Conservation (phyloP, 495 filamentous ascomycete species). For the Aspergillus olivimuriae region DNA sequence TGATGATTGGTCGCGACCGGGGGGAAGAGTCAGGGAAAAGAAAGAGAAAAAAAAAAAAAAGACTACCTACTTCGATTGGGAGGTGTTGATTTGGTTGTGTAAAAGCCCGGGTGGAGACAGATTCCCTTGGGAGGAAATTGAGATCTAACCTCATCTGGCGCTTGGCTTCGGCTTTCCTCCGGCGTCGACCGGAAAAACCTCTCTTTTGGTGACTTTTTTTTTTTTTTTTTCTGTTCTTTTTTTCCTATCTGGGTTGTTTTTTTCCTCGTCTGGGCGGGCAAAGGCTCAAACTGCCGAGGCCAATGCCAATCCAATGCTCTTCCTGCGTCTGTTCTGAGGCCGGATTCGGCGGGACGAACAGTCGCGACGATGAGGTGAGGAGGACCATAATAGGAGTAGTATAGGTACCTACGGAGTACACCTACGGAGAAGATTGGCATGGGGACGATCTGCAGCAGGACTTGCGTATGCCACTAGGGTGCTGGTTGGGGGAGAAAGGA, state of each 20-base stretch:
- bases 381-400: neutral
- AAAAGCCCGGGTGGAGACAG: too few relatives aligned
- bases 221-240: neutral
- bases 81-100: too few relatives aligned
- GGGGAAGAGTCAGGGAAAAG: neutral
- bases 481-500: neutral
- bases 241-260: too few relatives aligned
- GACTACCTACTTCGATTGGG: too few relatives aligned
- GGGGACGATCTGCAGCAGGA: slow-evolving; percentile 17
- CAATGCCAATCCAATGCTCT: neutral
- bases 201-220: slow-evolving; percentile 15
- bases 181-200: slow-evolving; percentile 17
- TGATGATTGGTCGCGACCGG: slow-evolving; percentile 8
- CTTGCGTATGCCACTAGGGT: slow-evolving; percentile 4
- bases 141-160: too few relatives aligned
- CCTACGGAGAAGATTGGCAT: neutral
- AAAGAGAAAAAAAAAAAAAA: too few relatives aligned
- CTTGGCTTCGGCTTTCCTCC: slow-evolving; percentile 27
- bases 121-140: too few relatives aligned
- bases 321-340: slow-evolving; percentile 1
- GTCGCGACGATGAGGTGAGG: neutral
- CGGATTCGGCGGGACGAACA: slow-evolving; percentile 14
- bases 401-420: neutral
- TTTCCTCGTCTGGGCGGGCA: too few relatives aligned
- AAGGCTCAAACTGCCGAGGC: neutral